Conservation (phyloP, 345 rosid species). For the Acer negundo region DNA sequence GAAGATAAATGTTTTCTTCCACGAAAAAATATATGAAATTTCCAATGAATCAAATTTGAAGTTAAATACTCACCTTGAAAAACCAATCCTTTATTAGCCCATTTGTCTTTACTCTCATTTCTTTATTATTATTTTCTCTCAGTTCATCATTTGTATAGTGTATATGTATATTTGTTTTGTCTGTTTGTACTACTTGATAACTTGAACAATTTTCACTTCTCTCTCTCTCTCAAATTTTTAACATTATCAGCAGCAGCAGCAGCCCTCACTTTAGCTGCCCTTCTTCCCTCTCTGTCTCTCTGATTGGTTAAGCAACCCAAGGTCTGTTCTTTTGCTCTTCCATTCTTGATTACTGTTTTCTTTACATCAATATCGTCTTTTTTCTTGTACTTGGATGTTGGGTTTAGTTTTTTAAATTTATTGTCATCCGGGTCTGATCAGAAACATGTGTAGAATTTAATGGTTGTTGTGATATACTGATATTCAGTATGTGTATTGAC, state of each 20-base stretch:
- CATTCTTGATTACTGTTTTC: not conserved
- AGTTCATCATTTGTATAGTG: not conserved
- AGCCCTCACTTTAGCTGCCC: not conserved
- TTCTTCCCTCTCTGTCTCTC: not conserved
- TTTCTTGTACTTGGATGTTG: not conserved
- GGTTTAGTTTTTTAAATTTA: not conserved
- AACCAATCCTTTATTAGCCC: constrained; percentile 23
- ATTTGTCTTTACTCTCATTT: constrained; percentile 4
- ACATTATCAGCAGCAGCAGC: not conserved
- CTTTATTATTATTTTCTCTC: not conserved
- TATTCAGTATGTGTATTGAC: not conserved
- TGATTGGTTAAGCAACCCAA: constrained; percentile 7
- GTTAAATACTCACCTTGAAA: constrained; percentile 20
- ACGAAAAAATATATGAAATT: not conserved
- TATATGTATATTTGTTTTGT: not conserved
- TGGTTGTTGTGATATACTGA: not conserved
- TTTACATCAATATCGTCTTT: not conserved
- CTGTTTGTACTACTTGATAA: not conserved
- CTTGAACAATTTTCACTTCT: not conserved
- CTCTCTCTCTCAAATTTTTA: not conserved
- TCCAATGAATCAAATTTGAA: constrained; percentile 25
- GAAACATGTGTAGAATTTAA: not conserved
- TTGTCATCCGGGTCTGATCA: constrained; percentile 11
- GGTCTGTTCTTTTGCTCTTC: constrained; percentile 15
- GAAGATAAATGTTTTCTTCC: not conserved